phyloP scores from a whole-genome alignment of 768 basidiomycete species.

The Thelephora aurantiotincta region DNA sequence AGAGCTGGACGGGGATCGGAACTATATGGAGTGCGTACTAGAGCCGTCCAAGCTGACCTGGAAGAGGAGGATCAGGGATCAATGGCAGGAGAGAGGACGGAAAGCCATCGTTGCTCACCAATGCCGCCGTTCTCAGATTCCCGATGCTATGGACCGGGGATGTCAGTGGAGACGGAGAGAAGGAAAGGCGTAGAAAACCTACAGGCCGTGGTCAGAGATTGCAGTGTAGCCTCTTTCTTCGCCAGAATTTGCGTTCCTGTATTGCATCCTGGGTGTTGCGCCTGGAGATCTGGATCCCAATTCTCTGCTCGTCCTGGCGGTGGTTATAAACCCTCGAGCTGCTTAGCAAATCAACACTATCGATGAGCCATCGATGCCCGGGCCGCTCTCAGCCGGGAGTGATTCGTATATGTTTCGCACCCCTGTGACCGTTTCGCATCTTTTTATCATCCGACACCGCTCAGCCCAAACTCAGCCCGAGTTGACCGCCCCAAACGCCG shows the following conservation, averaged over 20 bases:
- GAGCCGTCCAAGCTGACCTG: conserved; percentile 72
- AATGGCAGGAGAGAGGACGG: not conserved
- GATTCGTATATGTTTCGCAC: too few species aligned
- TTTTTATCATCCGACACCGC: too few species aligned
- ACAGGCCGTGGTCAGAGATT: conserved; percentile 75
- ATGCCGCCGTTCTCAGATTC: conserved; percentile 70
- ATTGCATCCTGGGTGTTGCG: conserved; percentile 1
- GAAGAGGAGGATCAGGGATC: not conserved
- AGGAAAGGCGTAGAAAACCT: conserved; percentile 13
- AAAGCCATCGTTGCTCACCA: conserved; percentile 23
- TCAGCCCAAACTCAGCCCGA: too few species aligned
- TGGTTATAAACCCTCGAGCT: too few species aligned
- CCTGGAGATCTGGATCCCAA: too few species aligned
- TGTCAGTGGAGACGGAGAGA: not conserved
- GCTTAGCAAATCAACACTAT: too few species aligned
- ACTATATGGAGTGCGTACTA: conserved; percentile 27
- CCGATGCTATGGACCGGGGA: conserved; percentile 42
- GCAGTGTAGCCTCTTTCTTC: conserved; percentile 53
- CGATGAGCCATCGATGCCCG: too few species aligned
- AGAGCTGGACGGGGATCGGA: not conserved
- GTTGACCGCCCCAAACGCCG: too few species aligned
- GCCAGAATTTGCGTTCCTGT: conserved; percentile 42
- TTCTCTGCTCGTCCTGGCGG: too few species aligned
- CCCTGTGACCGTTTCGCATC: too few species aligned
- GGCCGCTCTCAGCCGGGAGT: too few species aligned